Percentiles rank a stretch among this genome's conserved stretches.
phyloP scores from a whole-genome alignment of 1,139 yeast species.

The Kodamaea ohmeri region DNA sequence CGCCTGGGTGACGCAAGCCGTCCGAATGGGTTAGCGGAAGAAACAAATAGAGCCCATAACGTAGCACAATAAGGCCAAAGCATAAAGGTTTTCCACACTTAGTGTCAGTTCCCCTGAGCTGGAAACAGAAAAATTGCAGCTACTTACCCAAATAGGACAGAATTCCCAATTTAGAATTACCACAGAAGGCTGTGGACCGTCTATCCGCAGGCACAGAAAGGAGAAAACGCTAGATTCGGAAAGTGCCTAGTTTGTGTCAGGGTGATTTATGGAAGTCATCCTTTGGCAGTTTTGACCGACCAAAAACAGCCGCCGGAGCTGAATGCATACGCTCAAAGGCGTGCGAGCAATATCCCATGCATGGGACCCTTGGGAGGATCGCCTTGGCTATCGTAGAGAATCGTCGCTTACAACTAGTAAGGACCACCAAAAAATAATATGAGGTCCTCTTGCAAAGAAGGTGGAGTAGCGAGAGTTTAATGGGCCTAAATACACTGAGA shows the following conservation, averaged over 20 bases:
- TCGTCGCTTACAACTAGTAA: too few species aligned
- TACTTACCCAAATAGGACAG: not conserved
- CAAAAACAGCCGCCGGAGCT: not conserved
- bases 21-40: not conserved
- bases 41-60: not conserved
- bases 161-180: not conserved
- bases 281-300: not conserved
- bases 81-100: not conserved
- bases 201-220: not conserved
- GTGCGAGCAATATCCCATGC: too few species aligned
- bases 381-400: too few species aligned
- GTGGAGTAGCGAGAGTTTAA: too few species aligned
- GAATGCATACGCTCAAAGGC: too few species aligned
- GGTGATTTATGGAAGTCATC: not conserved
- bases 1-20: not conserved
- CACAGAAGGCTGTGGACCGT: too few species aligned
- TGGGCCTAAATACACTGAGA: too few species aligned
- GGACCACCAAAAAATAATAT: too few species aligned
- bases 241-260: not conserved
- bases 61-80: not conserved
- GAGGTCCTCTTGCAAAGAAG: too few species aligned
- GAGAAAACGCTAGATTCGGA: conserved; percentile 1
- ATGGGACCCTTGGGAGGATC: too few species aligned
- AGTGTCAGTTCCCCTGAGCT: conserved; percentile 1
- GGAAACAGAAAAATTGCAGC: conserved; percentile 1